Percentiles rank a stretch among this genome's conserved stretches.
These are phyloP conservation scores for Rhododendron simsii DNA, from an alignment of 148 eudicot genomes.

Conservation along the genomic window DNA sequence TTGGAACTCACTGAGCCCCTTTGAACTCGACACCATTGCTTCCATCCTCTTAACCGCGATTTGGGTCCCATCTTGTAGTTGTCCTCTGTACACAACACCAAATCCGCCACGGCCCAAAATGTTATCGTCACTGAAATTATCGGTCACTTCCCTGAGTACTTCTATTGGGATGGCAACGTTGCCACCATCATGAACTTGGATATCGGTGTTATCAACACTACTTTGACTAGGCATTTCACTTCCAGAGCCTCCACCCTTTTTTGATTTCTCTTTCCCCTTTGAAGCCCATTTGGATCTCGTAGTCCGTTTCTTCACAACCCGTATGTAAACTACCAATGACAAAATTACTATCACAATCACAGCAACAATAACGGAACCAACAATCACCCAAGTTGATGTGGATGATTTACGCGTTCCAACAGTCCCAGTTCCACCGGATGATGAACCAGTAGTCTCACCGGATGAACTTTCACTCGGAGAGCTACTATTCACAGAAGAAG, in stretches of 20 bases:
- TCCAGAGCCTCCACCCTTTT: slow-evolving; percentile 3
- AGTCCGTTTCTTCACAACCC: slow-evolving; percentile 31
- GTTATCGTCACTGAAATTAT: slow-evolving; percentile 54
- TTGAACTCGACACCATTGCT: slow-evolving; percentile 31
- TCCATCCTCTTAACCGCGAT: slow-evolving; percentile 92
- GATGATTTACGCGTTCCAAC: slow-evolving; percentile 3
- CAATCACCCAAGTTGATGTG: slow-evolving; percentile 29
- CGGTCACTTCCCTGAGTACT: slow-evolving; percentile 57
- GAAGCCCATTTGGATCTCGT: slow-evolving; percentile 24
- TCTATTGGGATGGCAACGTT: slow-evolving; percentile 44
- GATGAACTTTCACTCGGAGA: background rate
- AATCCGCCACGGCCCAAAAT: slow-evolving; percentile 79
- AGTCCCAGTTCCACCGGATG: slow-evolving; percentile 2
- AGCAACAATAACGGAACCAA: slow-evolving; percentile 35
- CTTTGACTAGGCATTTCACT: slow-evolving; percentile 41
- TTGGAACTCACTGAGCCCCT: slow-evolving; percentile 65
- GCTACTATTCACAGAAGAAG: background rate
- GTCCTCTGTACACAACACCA: slow-evolving; percentile 65
- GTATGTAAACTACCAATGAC: slow-evolving; percentile 41
- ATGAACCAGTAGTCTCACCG: background rate
- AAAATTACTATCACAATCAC: slow-evolving; percentile 34
- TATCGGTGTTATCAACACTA: slow-evolving; percentile 31
- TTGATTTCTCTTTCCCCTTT: slow-evolving; percentile 13
- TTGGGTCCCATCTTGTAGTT: slow-evolving; percentile 66
- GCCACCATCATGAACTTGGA: slow-evolving; percentile 42